Conservation (phyloP, 2,329 filamentous ascomycete species). For the Sporothrix sp. region DNA sequence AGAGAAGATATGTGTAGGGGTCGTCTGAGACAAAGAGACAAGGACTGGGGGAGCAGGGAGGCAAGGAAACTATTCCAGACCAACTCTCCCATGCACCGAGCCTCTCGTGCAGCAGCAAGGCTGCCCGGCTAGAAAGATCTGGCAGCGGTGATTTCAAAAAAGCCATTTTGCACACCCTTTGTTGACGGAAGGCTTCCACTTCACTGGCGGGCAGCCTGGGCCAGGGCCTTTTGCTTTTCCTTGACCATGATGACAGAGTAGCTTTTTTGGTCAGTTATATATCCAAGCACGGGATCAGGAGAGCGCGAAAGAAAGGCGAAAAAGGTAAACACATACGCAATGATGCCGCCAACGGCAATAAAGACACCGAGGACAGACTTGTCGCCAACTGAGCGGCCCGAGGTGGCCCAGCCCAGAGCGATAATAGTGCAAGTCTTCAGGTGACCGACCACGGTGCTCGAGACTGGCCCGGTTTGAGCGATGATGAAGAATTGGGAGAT, state of each 20-base stretch:
- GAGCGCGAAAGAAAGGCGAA: not conserved
- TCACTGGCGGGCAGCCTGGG: constrained; percentile 7
- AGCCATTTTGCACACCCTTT: no score
- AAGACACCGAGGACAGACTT: constrained; percentile 46
- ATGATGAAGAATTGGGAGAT: constrained; percentile 55
- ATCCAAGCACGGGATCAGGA: not conserved
- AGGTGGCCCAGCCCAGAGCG: constrained; percentile 50
- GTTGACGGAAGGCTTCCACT: no score
- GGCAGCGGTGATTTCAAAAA: no score
- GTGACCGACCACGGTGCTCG: constrained; percentile 56
- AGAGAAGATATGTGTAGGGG: not conserved
- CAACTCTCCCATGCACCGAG: no score
- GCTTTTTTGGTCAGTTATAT: constrained; percentile 15
- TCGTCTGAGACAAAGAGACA: not conserved
- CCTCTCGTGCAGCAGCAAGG: no score
- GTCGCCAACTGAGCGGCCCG: constrained; percentile 45
- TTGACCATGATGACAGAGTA: constrained; percentile 27
- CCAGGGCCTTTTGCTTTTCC: constrained; percentile 18
- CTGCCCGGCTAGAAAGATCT: no score
- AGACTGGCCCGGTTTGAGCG: constrained; percentile 51
- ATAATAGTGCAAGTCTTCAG: constrained; percentile 58
- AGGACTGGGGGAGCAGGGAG: not conserved
- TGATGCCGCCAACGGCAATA: constrained; percentile 47
- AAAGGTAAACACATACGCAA: constrained; percentile 35
- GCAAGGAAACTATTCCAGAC: not conserved